Conservation (phyloP, 1,284 basidiomycete species). For the Psilocybe mexicana region DNA sequence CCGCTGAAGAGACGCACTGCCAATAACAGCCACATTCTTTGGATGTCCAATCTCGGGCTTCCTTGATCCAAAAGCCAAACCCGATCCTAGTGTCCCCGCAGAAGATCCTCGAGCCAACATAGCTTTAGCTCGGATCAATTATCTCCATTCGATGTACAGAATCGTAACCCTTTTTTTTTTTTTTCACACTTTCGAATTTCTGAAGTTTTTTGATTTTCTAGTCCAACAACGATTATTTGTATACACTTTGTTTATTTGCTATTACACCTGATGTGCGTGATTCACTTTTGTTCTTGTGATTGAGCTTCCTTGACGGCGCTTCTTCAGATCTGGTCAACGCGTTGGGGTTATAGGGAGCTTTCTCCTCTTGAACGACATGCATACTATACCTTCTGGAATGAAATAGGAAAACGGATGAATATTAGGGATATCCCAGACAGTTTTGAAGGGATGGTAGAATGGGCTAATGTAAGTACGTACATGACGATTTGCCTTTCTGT, state of each 20-base stretch:
- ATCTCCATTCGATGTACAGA: slow-evolving; percentile 45
- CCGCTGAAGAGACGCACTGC: no score
- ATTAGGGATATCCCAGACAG: slow-evolving; percentile 44
- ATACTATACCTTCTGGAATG: slow-evolving; percentile 40
- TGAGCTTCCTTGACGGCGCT: not conserved
- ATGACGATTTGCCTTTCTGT: not conserved
- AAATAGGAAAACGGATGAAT: slow-evolving; percentile 42
- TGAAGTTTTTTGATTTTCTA: slow-evolving; percentile 9
- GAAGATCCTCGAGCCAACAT: slow-evolving; percentile 44
- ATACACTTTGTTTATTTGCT: slow-evolving; percentile 33
- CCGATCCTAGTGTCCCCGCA: slow-evolving; percentile 22
- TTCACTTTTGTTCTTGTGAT: not conserved
- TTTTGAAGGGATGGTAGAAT: slow-evolving; percentile 35
- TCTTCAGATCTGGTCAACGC: slow-evolving; percentile 32
- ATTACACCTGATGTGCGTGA: slow-evolving; percentile 33
- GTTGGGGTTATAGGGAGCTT: slow-evolving; percentile 37
- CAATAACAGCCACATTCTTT: slow-evolving; percentile 34
- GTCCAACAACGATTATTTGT: slow-evolving; percentile 37
- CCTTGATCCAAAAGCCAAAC: slow-evolving; percentile 14
- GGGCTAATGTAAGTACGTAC: slow-evolving; percentile 31
- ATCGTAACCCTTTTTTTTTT: slow-evolving; percentile 33
- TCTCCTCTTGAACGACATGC: slow-evolving; percentile 36
- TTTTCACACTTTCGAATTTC: not conserved
- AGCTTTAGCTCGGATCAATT: slow-evolving; percentile 47
- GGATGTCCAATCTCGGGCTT: slow-evolving; percentile 40